Evolutionary conservation across 768 basidiomycete species (phyloP).

Genomic region (Russula compacta): DNA sequence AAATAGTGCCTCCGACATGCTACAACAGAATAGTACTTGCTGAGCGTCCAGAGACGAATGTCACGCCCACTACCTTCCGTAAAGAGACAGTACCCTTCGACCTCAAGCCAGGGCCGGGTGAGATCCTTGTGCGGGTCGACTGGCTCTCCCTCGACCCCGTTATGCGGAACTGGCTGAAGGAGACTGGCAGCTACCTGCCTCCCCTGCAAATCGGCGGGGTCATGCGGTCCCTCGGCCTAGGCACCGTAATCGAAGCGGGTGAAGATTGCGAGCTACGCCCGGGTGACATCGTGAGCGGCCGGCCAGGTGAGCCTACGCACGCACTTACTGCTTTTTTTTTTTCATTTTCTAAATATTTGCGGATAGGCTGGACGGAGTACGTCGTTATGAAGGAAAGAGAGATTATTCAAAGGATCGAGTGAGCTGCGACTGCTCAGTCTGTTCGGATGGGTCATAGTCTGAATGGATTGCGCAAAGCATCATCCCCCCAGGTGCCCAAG

Average conservation of each 20-base stretch:
- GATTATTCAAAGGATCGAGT: constrained; percentile 45
- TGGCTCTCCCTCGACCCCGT: constrained; percentile 83
- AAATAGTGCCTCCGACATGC: not conserved
- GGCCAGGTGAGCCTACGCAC: constrained; percentile 37
- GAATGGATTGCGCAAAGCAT: constrained; percentile 30
- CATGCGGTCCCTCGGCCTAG: constrained; percentile 68
- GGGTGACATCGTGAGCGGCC: not conserved
- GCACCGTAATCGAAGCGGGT: constrained; percentile 59
- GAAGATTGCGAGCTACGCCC: constrained; percentile 44
- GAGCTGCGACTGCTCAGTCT: constrained; percentile 21
- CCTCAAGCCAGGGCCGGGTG: constrained; percentile 43
- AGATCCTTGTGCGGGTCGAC: constrained; percentile 68
- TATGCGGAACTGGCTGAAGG: constrained; percentile 80
- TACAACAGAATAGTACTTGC: constrained; percentile 69
- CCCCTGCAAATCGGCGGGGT: constrained; percentile 35
- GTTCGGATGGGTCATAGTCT: not conserved
- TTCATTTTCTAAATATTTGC: not conserved
- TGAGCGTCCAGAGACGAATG: constrained; percentile 60
- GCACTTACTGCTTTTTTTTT: not conserved
- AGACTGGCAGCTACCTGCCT: constrained; percentile 58
- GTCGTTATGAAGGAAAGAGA: constrained; percentile 46
- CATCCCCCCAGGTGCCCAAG: constrained; percentile 46
- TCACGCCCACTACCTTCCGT: constrained; percentile 68
- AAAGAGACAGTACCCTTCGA: constrained; percentile 44
- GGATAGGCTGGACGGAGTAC: constrained; percentile 71